phyloP scores from a whole-genome alignment of 371 early-diverging fungal genomes.

The Haplosporangium sp. region DNA sequence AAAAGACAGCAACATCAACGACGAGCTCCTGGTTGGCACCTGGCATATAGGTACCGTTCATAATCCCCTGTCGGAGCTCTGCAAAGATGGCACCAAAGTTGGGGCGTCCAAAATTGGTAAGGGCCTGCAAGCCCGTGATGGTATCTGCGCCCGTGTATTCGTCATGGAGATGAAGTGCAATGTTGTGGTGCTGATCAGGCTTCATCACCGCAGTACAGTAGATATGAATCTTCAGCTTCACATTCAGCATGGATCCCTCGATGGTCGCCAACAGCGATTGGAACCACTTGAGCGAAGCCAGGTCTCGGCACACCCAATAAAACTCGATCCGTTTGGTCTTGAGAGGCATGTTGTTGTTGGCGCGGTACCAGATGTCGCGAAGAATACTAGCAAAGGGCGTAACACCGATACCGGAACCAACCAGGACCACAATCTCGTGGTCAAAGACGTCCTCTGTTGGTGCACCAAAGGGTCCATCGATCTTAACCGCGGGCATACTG shows the following conservation, averaged over 20 bases:
- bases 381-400: slow-evolving; percentile 82
- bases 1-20: slow-evolving; percentile 70
- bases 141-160: slow-evolving; percentile 62
- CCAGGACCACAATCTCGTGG: slow-evolving; percentile 80
- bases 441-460: slow-evolving; percentile 89
- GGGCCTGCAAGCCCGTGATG: slow-evolving; percentile 64
- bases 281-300: slow-evolving; percentile 78
- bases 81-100: slow-evolving; percentile 64
- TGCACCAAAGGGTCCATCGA: slow-evolving; percentile 90
- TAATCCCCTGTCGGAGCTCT: slow-evolving; percentile 56
- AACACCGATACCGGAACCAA: slow-evolving; percentile 87
- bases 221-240: slow-evolving; percentile 73
- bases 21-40: slow-evolving; percentile 30
- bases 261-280: slow-evolving; percentile 72
- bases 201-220: slow-evolving; percentile 76
- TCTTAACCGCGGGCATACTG: slow-evolving; percentile 67
- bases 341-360: slow-evolving; percentile 61
- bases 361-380: slow-evolving; percentile 73
- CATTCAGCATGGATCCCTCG: slow-evolving; percentile 63
- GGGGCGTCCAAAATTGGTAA: slow-evolving; percentile 71
- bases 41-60: slow-evolving; percentile 54
- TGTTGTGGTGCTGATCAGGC: slow-evolving; percentile 62
- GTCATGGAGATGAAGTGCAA: slow-evolving; percentile 61
- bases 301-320: slow-evolving; percentile 75
- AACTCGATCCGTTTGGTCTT: slow-evolving; percentile 69